These are phyloP conservation scores for Colletotrichum spaethianum DNA, from an alignment of 2,329 filamentous ascomycete species.

Conservation along the genomic window DNA sequence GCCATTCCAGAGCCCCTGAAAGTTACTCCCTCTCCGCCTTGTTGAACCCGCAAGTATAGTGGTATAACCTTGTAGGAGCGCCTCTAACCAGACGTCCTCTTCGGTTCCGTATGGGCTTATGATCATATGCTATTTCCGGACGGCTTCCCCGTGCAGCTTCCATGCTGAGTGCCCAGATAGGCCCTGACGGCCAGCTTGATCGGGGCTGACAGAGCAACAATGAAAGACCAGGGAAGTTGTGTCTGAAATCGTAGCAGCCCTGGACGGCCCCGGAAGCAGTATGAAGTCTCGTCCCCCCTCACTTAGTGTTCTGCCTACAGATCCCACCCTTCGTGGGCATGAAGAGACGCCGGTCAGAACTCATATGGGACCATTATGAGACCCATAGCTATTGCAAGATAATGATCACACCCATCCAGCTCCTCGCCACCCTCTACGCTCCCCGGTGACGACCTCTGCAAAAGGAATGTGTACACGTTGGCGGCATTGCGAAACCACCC, in stretches of 20 bases:
- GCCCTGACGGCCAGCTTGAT: background rate
- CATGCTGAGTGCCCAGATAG: background rate
- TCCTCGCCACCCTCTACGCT: background rate
- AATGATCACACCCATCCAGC: background rate
- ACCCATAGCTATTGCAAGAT: too few species aligned
- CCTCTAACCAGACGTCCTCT: background rate
- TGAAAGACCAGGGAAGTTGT: background rate
- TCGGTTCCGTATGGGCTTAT: background rate
- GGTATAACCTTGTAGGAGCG: too few species aligned
- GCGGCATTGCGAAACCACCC: background rate
- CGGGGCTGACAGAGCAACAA: background rate
- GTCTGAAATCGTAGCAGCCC: background rate
- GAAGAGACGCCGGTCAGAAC: background rate
- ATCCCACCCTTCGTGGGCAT: background rate
- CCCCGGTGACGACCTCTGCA: background rate
- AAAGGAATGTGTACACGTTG: background rate
- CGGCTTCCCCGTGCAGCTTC: background rate
- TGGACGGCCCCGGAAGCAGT: background rate
- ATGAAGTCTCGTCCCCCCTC: background rate
- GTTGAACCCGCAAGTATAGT: background rate
- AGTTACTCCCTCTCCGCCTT: background rate
- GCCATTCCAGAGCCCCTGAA: background rate
- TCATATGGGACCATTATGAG: background rate
- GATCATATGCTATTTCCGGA: background rate
- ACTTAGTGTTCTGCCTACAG: background rate